A percentile compares a stretch with the other conserved stretches of the same genome.
Evolutionary conservation across 129 eudicot species (phyloP).

Genomic region (Sambucus nigra): DNA sequence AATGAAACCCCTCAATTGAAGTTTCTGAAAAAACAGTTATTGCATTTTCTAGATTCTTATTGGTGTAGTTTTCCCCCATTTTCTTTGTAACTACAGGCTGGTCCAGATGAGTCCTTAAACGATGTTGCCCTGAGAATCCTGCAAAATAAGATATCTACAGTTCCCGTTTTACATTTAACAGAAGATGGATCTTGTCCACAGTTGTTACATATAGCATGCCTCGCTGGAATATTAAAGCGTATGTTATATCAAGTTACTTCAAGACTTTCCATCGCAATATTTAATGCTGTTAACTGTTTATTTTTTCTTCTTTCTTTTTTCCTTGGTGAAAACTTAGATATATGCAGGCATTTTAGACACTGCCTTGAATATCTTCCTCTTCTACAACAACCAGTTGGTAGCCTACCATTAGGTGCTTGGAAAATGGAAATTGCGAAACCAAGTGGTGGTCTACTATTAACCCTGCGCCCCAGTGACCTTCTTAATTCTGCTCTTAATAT

Average conservation of each 20-base stretch:
- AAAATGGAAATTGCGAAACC: constrained; percentile 31
- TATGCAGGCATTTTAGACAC: constrained; percentile 49
- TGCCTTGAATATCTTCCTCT: constrained; percentile 40
- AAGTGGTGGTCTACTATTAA: constrained; percentile 25
- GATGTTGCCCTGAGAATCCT: constrained; percentile 42
- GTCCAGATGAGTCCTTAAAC: constrained; percentile 64
- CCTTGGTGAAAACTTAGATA: constrained; percentile 26
- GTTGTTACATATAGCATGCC: constrained; percentile 60
- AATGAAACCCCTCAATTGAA: no score
- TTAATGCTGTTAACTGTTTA: background rate
- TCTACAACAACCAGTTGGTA: constrained; percentile 47
- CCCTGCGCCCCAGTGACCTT: constrained; percentile 29
- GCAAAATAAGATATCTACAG: constrained; percentile 42
- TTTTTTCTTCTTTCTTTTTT: background rate
- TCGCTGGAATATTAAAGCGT: constrained; percentile 56
- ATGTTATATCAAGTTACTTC: constrained; percentile 12
- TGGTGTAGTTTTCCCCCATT: background rate
- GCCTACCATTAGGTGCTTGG: constrained; percentile 59
- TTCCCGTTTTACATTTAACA: constrained; percentile 39
- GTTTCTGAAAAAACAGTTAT: background rate
- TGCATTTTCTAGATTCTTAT: constrained; percentile 1
- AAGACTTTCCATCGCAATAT: background rate
- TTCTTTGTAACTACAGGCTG: constrained; percentile 30
- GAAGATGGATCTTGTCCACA: constrained; percentile 44
- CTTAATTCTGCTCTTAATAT: constrained; percentile 44